Base-by-base conservation (phyloP, 208 protist genomes). In the Leishmania lainsoni region DNA sequence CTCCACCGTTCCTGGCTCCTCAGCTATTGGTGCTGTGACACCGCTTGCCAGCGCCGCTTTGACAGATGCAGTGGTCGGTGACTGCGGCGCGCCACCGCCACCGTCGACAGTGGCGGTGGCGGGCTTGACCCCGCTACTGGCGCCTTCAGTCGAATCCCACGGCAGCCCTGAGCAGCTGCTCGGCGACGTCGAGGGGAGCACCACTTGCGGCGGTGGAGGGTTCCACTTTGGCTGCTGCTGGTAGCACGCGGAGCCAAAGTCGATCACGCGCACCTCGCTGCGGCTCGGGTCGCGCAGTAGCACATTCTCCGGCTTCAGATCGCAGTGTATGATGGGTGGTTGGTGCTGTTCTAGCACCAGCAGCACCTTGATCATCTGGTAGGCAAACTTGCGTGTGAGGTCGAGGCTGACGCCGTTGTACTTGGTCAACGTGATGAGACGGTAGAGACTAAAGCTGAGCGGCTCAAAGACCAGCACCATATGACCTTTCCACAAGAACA, bases 221-320 rank as follows among this genome's bases (percentile, higher is more conserved):
- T 12, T 76, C 84, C 80, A 87, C 54, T 77, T 26, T 10, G 66
- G 10, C 49, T 79, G 71, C 48, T 81, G 80, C 83, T 94, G 81
- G 81, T 96, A 98, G 83, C 98, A 99, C n/a, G 97, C 92, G 42
- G 91, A 98, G 49, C 99, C 99, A 91, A 99, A 99, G 87, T 99
- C 99, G 76, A 99, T 99, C 0, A 98, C 84, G 35, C 90, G 91
- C 82, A 99, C 99, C 14, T 89, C 95, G 70, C 88, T 98, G 8
- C 97, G 86, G 58, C 94, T 97, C n/a, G 88, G 91, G 79, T 97
- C 80, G 32, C 87, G 86, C 78, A 99, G 89, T 39, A 99, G 89
- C 52, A 99, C 93, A 87, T 99, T 99, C 87, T 99, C 97, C 22
- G 96, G 97, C 89, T 99, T 99, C 49, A 99, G 81, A 85, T 99